A percentile compares a stretch with the other conserved stretches of the same genome.
These are phyloP conservation scores for Endocladia muricata DNA, from an alignment of 31 red algal species.

Conservation along the genomic window DNA sequence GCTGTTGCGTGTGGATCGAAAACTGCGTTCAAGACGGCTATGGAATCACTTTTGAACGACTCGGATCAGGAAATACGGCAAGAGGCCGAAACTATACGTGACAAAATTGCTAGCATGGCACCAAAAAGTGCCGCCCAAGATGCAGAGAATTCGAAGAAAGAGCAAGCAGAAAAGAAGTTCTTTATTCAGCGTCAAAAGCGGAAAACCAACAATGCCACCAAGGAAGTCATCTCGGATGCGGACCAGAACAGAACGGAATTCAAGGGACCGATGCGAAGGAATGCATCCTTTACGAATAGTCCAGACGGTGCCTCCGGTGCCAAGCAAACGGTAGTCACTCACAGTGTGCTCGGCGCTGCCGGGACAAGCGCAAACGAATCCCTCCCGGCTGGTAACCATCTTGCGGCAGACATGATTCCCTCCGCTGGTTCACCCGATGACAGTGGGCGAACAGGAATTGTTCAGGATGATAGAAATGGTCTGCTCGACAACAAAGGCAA, in stretches of 20 bases:
- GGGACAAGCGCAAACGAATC: slow-evolving; percentile 19
- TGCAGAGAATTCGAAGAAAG: slow-evolving; percentile 65
- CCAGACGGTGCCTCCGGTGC: slow-evolving; percentile 55
- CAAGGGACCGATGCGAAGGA: slow-evolving; percentile 62
- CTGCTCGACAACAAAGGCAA: too few species aligned
- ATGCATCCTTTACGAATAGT: slow-evolving; percentile 64
- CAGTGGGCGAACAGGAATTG: not conserved
- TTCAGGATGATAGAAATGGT: too few species aligned
- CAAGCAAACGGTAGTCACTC: slow-evolving; percentile 63
- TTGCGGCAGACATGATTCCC: slow-evolving; percentile 23
- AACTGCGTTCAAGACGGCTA: slow-evolving; percentile 54
- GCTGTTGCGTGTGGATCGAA: slow-evolving; percentile 56
- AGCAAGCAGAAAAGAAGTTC: slow-evolving; percentile 65
- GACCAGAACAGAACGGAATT: slow-evolving; percentile 21
- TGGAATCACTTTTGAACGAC: slow-evolving; percentile 64
- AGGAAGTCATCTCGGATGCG: slow-evolving; percentile 39
- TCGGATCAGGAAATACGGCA: slow-evolving; percentile 50
- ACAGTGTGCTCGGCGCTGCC: slow-evolving; percentile 48
- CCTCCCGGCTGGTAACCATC: slow-evolving; percentile 27
- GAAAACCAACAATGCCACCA: slow-evolving; percentile 27
- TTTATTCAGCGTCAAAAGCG: slow-evolving; percentile 68
- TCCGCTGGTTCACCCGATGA: not conserved
- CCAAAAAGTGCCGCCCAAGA: slow-evolving; percentile 20
- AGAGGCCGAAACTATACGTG: slow-evolving; percentile 43
- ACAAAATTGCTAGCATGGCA: slow-evolving; percentile 46